Percentiles rank a stretch among this genome's conserved stretches.
Conservation (phyloP, 1,139 yeast species). For the Blastobotrys persicus region DNA sequence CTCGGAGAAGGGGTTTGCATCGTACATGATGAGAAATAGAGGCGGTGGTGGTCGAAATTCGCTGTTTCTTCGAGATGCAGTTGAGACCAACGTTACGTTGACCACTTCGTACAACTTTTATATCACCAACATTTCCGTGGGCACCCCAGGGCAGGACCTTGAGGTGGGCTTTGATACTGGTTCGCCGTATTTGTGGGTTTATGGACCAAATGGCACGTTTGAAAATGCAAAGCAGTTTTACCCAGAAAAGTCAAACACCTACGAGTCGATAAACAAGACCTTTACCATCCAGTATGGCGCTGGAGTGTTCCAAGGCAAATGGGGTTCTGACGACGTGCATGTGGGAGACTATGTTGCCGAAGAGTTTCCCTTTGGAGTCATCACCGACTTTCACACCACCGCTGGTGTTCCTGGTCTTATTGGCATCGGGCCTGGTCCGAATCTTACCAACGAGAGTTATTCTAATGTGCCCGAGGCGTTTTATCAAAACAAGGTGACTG, state of each 20-base stretch:
- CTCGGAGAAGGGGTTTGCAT: background rate
- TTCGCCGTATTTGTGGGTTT: slow-evolving; percentile 45
- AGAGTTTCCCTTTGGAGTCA: slow-evolving; percentile 50
- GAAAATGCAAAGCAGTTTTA: slow-evolving; percentile 38
- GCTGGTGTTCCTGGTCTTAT: slow-evolving; percentile 39
- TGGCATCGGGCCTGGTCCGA: slow-evolving; percentile 37
- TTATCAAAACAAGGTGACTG: slow-evolving; percentile 51
- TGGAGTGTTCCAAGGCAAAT: slow-evolving; percentile 59
- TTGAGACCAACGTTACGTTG: slow-evolving; percentile 18
- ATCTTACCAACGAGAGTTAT: slow-evolving; percentile 37
- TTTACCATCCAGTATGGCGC: slow-evolving; percentile 60
- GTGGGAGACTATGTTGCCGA: slow-evolving; percentile 46
- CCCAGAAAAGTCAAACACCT: slow-evolving; percentile 30
- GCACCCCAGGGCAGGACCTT: slow-evolving; percentile 36
- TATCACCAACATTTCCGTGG: slow-evolving; percentile 34
- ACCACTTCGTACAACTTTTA: slow-evolving; percentile 33
- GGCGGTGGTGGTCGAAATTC: background rate
- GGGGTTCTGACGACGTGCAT: slow-evolving; percentile 57
- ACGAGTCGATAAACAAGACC: slow-evolving; percentile 20
- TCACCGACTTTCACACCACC: slow-evolving; percentile 28
- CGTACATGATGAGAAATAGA: slow-evolving; percentile 4
- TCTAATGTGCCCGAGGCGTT: slow-evolving; percentile 62
- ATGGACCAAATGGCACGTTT: slow-evolving; percentile 33
- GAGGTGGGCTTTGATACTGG: slow-evolving; percentile 42
- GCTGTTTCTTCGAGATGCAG: background rate